Conservation (phyloP, 345 rosid genomes). For the Eutrema yunnanense region DNA sequence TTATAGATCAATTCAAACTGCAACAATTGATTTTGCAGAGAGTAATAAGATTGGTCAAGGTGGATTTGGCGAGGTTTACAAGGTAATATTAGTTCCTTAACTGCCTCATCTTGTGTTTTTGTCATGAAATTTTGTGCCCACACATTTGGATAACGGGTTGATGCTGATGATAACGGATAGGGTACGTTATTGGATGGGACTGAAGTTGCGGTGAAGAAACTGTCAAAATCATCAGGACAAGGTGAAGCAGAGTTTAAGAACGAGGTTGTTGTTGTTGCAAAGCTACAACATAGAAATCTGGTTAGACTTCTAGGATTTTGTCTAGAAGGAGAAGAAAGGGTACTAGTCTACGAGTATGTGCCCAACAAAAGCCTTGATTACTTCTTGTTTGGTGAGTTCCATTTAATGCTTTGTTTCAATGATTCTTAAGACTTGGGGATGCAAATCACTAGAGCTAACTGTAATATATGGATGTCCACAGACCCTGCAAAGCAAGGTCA, state of each 20-base stretch:
- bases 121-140: not conserved
- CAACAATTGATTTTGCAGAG: slow-evolving; percentile 43
- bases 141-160: not conserved
- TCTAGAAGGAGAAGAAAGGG: slow-evolving; percentile 19
- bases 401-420: not conserved
- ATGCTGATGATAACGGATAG: not conserved
- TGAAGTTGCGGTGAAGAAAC: slow-evolving; percentile 24
- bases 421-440: not conserved
- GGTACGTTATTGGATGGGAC: slow-evolving; percentile 6
- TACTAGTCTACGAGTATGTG: slow-evolving; percentile 22
- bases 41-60: slow-evolving; percentile 57
- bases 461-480: not conserved
- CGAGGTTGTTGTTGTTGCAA: slow-evolving; percentile 29
- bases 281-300: slow-evolving; percentile 22
- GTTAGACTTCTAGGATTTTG: slow-evolving; percentile 22
- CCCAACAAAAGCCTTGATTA: slow-evolving; percentile 29
- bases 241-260: slow-evolving; percentile 23
- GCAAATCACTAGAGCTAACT: not conserved
- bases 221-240: slow-evolving; percentile 24
- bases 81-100: slow-evolving; percentile 28
- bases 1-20: slow-evolving; percentile 32
- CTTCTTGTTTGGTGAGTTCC: slow-evolving; percentile 20
- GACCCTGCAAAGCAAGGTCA: slow-evolving; percentile 8
- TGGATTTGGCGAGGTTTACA: slow-evolving; percentile 64
- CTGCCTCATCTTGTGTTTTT: not conserved